Percentiles rank a stretch among this genome's conserved stretches.
Conservation (phyloP, 306 rosid species). For the Begonia fuchsioides region DNA sequence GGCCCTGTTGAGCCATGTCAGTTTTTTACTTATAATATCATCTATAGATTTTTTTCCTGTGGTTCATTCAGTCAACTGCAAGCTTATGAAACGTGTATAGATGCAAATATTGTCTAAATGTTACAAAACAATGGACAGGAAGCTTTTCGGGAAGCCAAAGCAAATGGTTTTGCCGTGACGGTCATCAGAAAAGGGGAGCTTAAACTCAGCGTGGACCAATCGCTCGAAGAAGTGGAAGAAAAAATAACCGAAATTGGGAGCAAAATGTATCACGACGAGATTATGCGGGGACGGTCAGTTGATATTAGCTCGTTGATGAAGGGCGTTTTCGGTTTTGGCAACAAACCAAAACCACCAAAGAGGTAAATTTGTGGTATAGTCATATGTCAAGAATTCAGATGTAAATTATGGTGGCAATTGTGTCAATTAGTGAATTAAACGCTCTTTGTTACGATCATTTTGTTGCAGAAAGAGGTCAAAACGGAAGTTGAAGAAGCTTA, state of each 20-base stretch:
- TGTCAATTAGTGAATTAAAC: conserved; percentile 7
- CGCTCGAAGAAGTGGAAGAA: conserved; percentile 86
- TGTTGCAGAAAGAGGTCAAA: conserved; percentile 33
- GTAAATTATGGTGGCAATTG: conserved; percentile 3
- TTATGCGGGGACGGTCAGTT: conserved; percentile 67
- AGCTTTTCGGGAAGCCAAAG: conserved; percentile 77
- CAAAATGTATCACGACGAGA: conserved; percentile 78
- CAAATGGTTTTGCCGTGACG: conserved; percentile 61
- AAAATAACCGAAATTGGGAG: conserved; percentile 75
- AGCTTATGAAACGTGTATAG: no score
- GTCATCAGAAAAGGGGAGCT: conserved; percentile 86
- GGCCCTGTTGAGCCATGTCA: no score
- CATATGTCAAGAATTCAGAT: background rate
- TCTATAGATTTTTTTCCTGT: no score
- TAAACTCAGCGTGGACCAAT: conserved; percentile 70
- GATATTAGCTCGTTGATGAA: conserved; percentile 79
- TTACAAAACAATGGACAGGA: conserved; percentile 21
- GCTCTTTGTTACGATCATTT: conserved; percentile 9
- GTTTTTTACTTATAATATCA: no score
- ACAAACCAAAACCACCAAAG: conserved; percentile 27
- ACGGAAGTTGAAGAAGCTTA: conserved; percentile 38
- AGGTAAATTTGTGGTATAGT: conserved; percentile 23
- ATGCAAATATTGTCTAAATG: no score
- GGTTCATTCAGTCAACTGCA: no score
- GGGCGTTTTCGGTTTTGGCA: conserved; percentile 63